Conservation (phyloP, 176 grass and related monocot genomes). For the Lolium perenne region DNA sequence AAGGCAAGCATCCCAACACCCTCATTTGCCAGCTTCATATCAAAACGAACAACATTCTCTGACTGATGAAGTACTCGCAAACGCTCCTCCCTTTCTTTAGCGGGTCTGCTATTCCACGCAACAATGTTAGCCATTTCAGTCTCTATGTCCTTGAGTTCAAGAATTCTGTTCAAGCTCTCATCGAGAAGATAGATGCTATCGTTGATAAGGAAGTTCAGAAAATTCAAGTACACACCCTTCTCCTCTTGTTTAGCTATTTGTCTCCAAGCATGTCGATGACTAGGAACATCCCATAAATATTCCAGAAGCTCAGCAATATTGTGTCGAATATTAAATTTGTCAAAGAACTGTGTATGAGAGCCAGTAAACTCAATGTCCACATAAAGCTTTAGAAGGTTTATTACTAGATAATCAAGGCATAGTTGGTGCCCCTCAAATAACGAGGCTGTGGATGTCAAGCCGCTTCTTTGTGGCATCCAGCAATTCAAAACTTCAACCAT, state of each 20-base stretch:
- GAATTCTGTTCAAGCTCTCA: no score
- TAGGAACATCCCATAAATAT: conserved; percentile 94
- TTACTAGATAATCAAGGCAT: conserved; percentile 87
- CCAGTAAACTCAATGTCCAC: conserved; percentile 99
- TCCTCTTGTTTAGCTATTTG: conserved; percentile 92
- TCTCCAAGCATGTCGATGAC: conserved; percentile 89
- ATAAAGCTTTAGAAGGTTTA: conserved; percentile 95
- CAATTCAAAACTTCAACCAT: conserved; percentile 99
- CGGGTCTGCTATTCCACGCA: conserved; percentile 74
- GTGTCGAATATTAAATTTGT: conserved; percentile 94
- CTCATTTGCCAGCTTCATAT: conserved; percentile 97
- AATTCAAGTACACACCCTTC: conserved; percentile 95
- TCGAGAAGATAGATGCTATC: conserved; percentile 36
- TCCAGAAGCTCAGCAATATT: conserved; percentile 98
- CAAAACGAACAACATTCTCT: conserved; percentile 88
- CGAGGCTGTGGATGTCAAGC: conserved; percentile 67
- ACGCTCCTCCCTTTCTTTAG: conserved; percentile 89
- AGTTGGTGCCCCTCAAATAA: conserved; percentile 93
- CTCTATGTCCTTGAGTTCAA: conserved; percentile 27
- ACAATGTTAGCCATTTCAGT: conserved; percentile 79
- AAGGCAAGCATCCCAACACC: conserved; percentile 96
- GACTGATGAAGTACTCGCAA: conserved; percentile 74
- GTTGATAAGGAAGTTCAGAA: conserved; percentile 95
- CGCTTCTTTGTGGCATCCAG: conserved; percentile 90
- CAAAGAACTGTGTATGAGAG: conserved; percentile 94